Evolutionary conservation across 768 basidiomycete genomes (phyloP).

Genomic region (Cyclocybe cylindracea): DNA sequence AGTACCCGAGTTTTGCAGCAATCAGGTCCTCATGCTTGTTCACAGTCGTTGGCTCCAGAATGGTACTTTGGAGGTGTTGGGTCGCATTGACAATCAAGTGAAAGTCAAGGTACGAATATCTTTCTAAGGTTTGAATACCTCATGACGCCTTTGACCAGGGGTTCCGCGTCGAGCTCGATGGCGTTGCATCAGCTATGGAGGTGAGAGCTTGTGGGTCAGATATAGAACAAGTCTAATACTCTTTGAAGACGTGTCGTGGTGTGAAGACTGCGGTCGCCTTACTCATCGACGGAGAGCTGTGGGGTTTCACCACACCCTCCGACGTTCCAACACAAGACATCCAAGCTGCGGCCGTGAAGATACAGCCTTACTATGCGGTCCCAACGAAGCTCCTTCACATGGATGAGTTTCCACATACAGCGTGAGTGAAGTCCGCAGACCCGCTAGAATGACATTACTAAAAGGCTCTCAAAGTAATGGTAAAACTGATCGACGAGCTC

Average conservation of each 20-base stretch:
- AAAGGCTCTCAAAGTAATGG: constrained; percentile 37
- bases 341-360: constrained; percentile 42
- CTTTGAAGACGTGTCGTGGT: constrained; percentile 35
- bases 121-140: background rate
- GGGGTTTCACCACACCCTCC: constrained; percentile 54
- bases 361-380: constrained; percentile 63
- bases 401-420: constrained; percentile 51
- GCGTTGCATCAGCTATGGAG: constrained; percentile 61
- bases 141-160: constrained; percentile 34
- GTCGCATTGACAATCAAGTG: constrained; percentile 63
- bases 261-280: constrained; percentile 51
- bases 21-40: constrained; percentile 3
- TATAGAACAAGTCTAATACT: background rate
- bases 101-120: constrained; percentile 50
- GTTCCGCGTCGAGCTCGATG: constrained; percentile 66
- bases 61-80: constrained; percentile 58
- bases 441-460: constrained; percentile 2
- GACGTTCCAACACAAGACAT: constrained; percentile 38
- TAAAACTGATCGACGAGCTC: constrained; percentile 51
- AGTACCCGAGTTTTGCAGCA: constrained; percentile 3
- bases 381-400: constrained; percentile 46
- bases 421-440: constrained; percentile 30
- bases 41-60: constrained; percentile 48
- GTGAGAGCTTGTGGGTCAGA: constrained; percentile 25
- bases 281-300: constrained; percentile 51